These are phyloP conservation scores for Neocallimastix lanati DNA, from an alignment of 192 early-diverging fungal species.

Conservation along the genomic window DNA sequence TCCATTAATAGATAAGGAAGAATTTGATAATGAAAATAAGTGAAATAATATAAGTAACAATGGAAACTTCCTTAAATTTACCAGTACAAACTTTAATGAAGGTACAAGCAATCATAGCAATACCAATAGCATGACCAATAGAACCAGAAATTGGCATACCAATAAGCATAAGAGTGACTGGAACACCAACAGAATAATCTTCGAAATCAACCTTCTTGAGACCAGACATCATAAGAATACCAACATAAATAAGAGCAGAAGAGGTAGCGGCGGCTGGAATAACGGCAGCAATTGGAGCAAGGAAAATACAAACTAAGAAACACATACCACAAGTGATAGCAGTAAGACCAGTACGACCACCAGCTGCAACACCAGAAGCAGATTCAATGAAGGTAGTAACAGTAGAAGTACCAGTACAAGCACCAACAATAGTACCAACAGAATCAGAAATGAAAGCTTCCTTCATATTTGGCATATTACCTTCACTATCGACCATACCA, in stretches of 20 bases:
- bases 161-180: neutral
- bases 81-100: neutral
- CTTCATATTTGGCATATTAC: slow-evolving; percentile 60
- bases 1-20: neutral
- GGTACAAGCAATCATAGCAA: neutral
- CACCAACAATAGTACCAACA: slow-evolving; percentile 39
- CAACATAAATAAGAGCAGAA: slow-evolving; percentile 59
- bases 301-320: slow-evolving; percentile 64
- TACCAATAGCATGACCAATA: neutral
- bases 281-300: slow-evolving; percentile 64
- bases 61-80: neutral
- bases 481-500: slow-evolving; percentile 60
- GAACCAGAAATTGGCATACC: neutral
- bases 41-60: neutral
- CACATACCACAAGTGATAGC: slow-evolving; percentile 42
- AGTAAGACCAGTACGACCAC: slow-evolving; percentile 58
- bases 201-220: neutral
- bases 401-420: slow-evolving; percentile 52
- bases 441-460: slow-evolving; percentile 60
- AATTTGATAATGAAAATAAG: neutral
- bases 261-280: slow-evolving; percentile 76
- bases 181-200: neutral
- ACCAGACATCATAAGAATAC: slow-evolving; percentile 53
- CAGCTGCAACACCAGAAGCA: slow-evolving; percentile 64
- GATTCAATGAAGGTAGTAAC: slow-evolving; percentile 68